A percentile compares a stretch with the other conserved stretches of the same genome.
Evolutionary conservation across 352 stramenopile species (phyloP).

Genomic region (Phytophthora aleatoria): DNA sequence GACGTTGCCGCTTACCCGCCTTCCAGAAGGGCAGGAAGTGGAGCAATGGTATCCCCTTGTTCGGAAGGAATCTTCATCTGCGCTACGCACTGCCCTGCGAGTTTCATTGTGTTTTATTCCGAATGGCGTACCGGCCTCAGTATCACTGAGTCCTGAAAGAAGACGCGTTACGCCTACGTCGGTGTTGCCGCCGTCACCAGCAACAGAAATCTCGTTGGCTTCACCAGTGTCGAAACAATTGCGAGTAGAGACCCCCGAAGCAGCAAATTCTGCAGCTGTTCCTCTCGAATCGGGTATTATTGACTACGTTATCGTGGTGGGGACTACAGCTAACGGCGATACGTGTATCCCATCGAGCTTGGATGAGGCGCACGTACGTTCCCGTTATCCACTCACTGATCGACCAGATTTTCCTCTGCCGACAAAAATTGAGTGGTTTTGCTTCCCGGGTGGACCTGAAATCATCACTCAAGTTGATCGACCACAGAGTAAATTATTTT

Average conservation of each 20-base stretch:
- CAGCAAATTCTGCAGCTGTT: slow-evolving; percentile 22
- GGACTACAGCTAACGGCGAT: slow-evolving; percentile 13
- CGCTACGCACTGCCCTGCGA: slow-evolving; percentile 65
- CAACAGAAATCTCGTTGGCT: slow-evolving; percentile 39
- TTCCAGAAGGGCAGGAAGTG: slow-evolving; percentile 79
- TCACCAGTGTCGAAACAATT: slow-evolving; percentile 44
- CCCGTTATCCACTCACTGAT: slow-evolving; percentile 64
- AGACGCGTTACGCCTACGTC: slow-evolving; percentile 27
- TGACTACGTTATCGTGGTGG: slow-evolving; percentile 83
- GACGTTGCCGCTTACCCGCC: slow-evolving; percentile 58
- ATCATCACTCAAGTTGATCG: slow-evolving; percentile 48
- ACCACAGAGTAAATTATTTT: slow-evolving; percentile 68
- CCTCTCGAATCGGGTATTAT: slow-evolving; percentile 64
- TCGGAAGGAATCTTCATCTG: slow-evolving; percentile 47
- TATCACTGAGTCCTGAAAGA: slow-evolving; percentile 24
- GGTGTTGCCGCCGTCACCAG: slow-evolving; percentile 16
- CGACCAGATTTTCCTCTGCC: slow-evolving; percentile 67
- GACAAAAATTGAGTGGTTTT: slow-evolving; percentile 92
- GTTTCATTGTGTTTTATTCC: slow-evolving; percentile 76
- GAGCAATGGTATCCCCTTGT: slow-evolving; percentile 87
- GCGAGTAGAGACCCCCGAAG: slow-evolving; percentile 10
- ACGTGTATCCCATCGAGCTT: slow-evolving; percentile 1
- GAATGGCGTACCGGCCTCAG: slow-evolving; percentile 13
- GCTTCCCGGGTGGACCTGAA: slow-evolving; percentile 75
- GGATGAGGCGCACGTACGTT: slow-evolving; percentile 64